Conservation (phyloP, 73 alveolate genomes). For the Tetrahymena malaccensis region DNA sequence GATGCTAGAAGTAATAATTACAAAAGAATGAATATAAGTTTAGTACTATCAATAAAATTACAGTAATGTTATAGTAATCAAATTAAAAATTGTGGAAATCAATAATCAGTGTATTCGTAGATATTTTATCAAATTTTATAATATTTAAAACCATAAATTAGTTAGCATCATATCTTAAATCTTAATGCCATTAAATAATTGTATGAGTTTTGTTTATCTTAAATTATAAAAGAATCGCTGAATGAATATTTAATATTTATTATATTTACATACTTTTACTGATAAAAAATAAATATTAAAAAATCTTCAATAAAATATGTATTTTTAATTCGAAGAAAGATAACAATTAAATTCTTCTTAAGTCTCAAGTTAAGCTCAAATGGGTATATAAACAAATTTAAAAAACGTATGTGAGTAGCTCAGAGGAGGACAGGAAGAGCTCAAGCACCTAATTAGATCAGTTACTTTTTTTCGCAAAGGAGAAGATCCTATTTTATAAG, state of each 20-base stretch:
- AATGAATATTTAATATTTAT: not conserved
- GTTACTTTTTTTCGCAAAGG: not conserved
- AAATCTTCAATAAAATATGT: not conserved
- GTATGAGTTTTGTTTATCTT: not conserved
- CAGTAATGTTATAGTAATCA: not conserved
- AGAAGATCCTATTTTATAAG: not conserved
- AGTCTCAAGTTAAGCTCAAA: not conserved
- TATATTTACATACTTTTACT: not conserved
- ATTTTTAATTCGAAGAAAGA: not conserved
- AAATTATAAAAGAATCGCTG: not conserved
- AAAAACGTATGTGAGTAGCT: not conserved
- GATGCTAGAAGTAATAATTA: not conserved
- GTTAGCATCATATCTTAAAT: not conserved
- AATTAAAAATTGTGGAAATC: not conserved
- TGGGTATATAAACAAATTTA: not conserved
- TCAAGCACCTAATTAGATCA: not conserved
- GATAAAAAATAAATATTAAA: not conserved
- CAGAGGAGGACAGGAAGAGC: not conserved
- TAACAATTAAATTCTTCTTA: not conserved
- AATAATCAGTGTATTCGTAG: not conserved
- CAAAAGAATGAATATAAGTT: not conserved
- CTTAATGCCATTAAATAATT: not conserved
- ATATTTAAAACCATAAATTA: not conserved
- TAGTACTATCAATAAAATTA: not conserved
- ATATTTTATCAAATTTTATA: too few species aligned